Percentiles rank a stretch among this genome's conserved stretches.
phyloP scores from a whole-genome alignment of 345 rosid species.

The Fremontodendron californicum region DNA sequence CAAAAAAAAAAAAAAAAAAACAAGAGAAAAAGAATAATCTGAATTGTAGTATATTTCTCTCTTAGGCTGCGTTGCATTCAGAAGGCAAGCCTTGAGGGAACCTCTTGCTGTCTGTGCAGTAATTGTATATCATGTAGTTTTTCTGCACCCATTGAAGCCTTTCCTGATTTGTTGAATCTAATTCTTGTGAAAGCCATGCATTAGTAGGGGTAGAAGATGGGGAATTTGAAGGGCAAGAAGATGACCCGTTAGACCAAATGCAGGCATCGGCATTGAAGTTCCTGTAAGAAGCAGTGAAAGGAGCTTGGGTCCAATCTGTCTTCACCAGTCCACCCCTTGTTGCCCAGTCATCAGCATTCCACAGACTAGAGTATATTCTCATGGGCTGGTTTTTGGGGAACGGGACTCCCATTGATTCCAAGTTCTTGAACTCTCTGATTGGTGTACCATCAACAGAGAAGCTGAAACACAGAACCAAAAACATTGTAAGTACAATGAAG shows the following conservation, averaged over 20 bases:
- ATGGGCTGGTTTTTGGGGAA: constrained; percentile 60
- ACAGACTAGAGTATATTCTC: constrained; percentile 52
- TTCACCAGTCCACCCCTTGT: too few species aligned
- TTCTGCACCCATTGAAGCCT: neutral
- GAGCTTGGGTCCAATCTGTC: too few species aligned
- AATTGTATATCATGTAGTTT: neutral
- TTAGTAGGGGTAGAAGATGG: too few species aligned
- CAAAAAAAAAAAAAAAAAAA: neutral
- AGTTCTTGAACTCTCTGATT: constrained; percentile 62
- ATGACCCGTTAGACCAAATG: too few species aligned
- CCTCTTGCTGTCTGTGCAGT: neutral
- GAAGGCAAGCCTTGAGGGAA: neutral
- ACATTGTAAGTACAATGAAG: too few species aligned
- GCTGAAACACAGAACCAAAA: constrained; percentile 14
- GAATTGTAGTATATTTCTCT: neutral
- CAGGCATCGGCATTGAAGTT: too few species aligned
- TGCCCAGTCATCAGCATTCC: too few species aligned
- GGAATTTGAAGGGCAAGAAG: too few species aligned
- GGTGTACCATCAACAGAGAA: constrained; percentile 56
- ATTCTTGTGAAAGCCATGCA: neutral
- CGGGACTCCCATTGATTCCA: constrained; percentile 41
- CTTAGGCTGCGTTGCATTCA: neutral
- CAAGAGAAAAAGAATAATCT: too few species aligned
- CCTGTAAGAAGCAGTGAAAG: too few species aligned
- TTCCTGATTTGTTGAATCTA: neutral